These are phyloP conservation scores for Coniosporium apollinis DNA, from an alignment of 495 filamentous ascomycete genomes.

Conservation along the genomic window DNA sequence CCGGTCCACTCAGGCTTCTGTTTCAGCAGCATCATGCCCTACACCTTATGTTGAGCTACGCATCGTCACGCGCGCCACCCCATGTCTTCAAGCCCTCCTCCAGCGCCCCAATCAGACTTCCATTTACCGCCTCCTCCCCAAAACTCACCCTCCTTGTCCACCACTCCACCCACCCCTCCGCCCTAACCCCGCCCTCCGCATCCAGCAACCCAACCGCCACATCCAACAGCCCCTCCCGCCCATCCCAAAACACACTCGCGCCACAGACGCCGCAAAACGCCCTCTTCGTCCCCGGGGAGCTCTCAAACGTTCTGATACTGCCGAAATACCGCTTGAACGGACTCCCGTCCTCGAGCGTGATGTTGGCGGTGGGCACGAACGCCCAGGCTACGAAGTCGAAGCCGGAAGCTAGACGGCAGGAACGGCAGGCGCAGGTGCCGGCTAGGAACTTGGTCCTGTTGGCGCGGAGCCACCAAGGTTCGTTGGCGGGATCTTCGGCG, in stretches of 20 bases:
- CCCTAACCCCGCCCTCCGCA: constrained; percentile 33
- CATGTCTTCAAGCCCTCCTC: constrained; percentile 20
- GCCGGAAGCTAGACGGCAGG: constrained; percentile 44
- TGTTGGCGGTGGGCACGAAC: constrained; percentile 46
- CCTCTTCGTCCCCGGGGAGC: constrained; percentile 36
- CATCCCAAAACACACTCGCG: constrained; percentile 51
- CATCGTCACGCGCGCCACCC: no score
- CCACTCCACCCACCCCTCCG: constrained; percentile 46
- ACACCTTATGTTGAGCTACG: no score
- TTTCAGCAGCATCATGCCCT: no score
- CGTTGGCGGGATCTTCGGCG: constrained; percentile 26
- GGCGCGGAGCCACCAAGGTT: constrained; percentile 37
- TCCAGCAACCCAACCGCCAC: constrained; percentile 44
- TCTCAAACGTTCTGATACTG: constrained; percentile 35
- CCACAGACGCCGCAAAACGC: constrained; percentile 50
- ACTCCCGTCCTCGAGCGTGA: constrained; percentile 24
- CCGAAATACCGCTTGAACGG: constrained; percentile 25
- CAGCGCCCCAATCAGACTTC: constrained; percentile 24
- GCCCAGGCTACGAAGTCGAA: constrained; percentile 55
- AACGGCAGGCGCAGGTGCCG: constrained; percentile 46
- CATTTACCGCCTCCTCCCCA: constrained; percentile 36
- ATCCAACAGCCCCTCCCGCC: constrained; percentile 43
- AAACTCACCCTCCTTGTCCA: constrained; percentile 42
- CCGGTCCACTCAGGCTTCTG: no score
- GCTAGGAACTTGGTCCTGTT: constrained; percentile 37